These are phyloP conservation scores for Serendipita indica DNA, from an alignment of 768 basidiomycete genomes.

Conservation along the genomic window DNA sequence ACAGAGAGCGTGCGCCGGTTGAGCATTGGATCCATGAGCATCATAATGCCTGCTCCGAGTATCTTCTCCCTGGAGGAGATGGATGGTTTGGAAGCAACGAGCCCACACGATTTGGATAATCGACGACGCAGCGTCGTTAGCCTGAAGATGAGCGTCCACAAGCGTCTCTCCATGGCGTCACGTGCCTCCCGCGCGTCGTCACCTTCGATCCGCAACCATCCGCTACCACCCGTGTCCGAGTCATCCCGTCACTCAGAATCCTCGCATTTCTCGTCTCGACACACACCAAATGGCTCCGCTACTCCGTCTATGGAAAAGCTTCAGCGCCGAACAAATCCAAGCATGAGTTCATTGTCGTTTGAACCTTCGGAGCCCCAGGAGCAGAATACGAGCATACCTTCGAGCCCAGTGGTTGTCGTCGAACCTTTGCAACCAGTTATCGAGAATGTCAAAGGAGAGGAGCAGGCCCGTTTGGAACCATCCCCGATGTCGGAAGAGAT, in stretches of 20 bases:
- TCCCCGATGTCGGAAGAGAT: not conserved
- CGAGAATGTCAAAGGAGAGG: not conserved
- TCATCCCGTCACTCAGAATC: conserved; percentile 1
- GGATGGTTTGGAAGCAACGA: conserved; percentile 4
- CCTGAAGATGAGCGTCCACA: not conserved
- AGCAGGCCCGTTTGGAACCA: not conserved
- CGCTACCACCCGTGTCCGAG: not conserved
- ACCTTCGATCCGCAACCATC: not conserved
- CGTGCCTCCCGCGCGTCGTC: conserved; percentile 4
- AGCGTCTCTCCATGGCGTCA: conserved; percentile 3
- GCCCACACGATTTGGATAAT: conserved; percentile 4
- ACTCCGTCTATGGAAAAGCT: not conserved
- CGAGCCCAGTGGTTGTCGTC: not conserved
- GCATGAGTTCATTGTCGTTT: not conserved
- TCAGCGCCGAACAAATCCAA: not conserved
- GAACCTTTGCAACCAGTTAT: not conserved
- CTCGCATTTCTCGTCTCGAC: not conserved
- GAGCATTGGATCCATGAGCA: not conserved
- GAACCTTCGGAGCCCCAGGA: not conserved
- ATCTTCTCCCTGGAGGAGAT: conserved; percentile 5
- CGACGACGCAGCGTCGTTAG: conserved; percentile 1
- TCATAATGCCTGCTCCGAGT: not conserved
- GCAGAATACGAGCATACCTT: not conserved
- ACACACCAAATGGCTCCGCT: not conserved
- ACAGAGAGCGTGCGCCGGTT: not conserved